Conservation (phyloP, 2,329 filamentous ascomycete species). For the Escovopsis sp. region DNA sequence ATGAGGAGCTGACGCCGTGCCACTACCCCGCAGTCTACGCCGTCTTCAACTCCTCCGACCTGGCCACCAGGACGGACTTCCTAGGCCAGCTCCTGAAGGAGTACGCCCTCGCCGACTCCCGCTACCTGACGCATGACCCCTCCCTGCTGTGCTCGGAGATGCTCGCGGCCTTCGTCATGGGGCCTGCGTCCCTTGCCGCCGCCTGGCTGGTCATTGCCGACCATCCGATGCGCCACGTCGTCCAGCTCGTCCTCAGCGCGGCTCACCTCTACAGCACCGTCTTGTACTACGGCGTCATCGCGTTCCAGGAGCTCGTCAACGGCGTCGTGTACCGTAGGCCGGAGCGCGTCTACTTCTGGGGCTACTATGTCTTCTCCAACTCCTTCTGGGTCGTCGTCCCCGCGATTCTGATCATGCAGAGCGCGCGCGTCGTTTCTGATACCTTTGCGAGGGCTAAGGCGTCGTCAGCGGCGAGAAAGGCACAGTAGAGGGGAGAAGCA, state of each 20-base stretch:
- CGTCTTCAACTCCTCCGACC: conserved; percentile 24
- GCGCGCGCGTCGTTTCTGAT: conserved; percentile 11
- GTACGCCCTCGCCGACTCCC: conserved; percentile 40
- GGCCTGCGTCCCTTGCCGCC: conserved; percentile 33
- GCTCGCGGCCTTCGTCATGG: conserved; percentile 36
- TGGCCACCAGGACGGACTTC: conserved; percentile 25
- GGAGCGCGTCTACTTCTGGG: conserved; percentile 36
- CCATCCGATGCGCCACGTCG: conserved; percentile 30
- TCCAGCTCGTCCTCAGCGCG: conserved; percentile 30
- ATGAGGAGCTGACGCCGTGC: background rate
- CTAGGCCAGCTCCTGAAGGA: conserved; percentile 44
- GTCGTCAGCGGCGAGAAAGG: conserved; percentile 11
- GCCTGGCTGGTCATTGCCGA: conserved; percentile 27
- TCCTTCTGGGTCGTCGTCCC: conserved; percentile 39
- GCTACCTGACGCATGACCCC: conserved; percentile 36
- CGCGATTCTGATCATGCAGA: conserved; percentile 14
- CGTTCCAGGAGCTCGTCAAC: conserved; percentile 25
- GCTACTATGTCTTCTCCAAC: conserved; percentile 37
- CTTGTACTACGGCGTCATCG: conserved; percentile 34
- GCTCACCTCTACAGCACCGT: conserved; percentile 37
- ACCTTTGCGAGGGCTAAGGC: conserved; percentile 16
- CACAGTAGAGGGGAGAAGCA: conserved; percentile 4
- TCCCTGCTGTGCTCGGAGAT: conserved; percentile 43
- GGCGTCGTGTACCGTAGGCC: conserved; percentile 31
- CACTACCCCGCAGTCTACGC: conserved; percentile 27